phyloP scores from a whole-genome alignment of 768 basidiomycete species.

The Stropharia rugosoannulata region DNA sequence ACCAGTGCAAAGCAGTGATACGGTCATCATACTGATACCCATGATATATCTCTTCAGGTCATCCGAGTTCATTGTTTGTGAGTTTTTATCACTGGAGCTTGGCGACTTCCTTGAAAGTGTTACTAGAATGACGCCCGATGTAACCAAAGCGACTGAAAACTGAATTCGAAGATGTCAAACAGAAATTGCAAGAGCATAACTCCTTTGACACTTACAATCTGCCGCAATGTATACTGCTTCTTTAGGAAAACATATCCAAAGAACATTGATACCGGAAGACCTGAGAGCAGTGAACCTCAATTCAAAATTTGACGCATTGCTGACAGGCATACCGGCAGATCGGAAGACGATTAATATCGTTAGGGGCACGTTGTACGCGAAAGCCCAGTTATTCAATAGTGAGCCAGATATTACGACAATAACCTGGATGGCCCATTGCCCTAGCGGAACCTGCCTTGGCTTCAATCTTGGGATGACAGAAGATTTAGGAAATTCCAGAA shows the following conservation, averaged over 20 bases:
- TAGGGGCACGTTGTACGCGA: slow-evolving; percentile 72
- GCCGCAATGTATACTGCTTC: slow-evolving; percentile 55
- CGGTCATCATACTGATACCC: slow-evolving; percentile 69
- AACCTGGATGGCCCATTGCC: slow-evolving; percentile 71
- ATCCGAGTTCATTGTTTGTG: slow-evolving; percentile 21
- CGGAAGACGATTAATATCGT: slow-evolving; percentile 84
- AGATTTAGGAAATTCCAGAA: slow-evolving; percentile 41
- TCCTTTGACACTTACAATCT: slow-evolving; percentile 46
- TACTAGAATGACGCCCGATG: slow-evolving; percentile 68
- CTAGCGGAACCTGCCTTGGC: slow-evolving; percentile 65
- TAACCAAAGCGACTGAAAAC: slow-evolving; percentile 67
- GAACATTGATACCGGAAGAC: slow-evolving; percentile 75
- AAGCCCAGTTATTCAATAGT: slow-evolving; percentile 81
- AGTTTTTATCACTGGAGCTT: slow-evolving; percentile 18
- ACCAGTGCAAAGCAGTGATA: slow-evolving; percentile 67
- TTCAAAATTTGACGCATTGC: neutral
- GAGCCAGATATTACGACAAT: slow-evolving; percentile 64
- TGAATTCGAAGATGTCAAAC: slow-evolving; percentile 21
- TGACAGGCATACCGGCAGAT: slow-evolving; percentile 60
- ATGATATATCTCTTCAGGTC: slow-evolving; percentile 49
- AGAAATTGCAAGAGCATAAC: neutral
- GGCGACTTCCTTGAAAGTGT: slow-evolving; percentile 59
- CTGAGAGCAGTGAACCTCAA: slow-evolving; percentile 31
- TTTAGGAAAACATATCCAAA: slow-evolving; percentile 61
- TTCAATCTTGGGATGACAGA: slow-evolving; percentile 51